Conservation (phyloP, 1,284 basidiomycete species). For the Hymenochaete sp. region DNA sequence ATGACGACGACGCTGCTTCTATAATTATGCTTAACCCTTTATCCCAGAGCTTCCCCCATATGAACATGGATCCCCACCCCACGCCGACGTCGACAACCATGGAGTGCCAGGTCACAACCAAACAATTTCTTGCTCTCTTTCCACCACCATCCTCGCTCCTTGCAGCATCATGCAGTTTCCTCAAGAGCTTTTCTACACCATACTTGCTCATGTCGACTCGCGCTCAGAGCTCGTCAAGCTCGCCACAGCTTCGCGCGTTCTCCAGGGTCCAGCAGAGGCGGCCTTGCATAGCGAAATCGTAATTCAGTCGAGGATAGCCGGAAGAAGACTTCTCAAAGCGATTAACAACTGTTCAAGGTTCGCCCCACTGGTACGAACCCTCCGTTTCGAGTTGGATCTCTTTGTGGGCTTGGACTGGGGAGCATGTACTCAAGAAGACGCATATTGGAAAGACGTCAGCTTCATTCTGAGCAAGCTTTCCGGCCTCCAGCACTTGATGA, state of each 20-base stretch:
- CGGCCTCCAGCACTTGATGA: not conserved
- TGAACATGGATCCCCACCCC: too few relatives aligned
- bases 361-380: constrained; percentile 1
- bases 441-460: constrained; percentile 2
- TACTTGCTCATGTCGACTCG: constrained; percentile 4
- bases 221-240: constrained; percentile 4
- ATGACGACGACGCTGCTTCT: too few relatives aligned
- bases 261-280: constrained; percentile 9
- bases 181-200: constrained; percentile 8
- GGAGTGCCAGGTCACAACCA: too few relatives aligned
- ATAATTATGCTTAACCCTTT: too few relatives aligned
- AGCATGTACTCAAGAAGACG: not conserved
- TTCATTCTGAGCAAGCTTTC: not conserved
- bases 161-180: constrained; percentile 1
- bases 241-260: constrained; percentile 4
- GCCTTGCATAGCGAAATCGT: constrained; percentile 1
- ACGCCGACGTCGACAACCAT: too few relatives aligned
- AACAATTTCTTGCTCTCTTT: not conserved
- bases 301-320: not conserved
- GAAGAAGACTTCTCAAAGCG: not conserved
- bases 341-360: constrained; percentile 5
- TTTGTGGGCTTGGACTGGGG: not conserved
- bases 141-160: not conserved
- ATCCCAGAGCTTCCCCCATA: too few relatives aligned
- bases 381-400: constrained; percentile 4